Evolutionary conservation across 345 rosid genomes (phyloP), one percentile per base, ranked within the genome.

Genomic region (Linum tenue): DNA sequence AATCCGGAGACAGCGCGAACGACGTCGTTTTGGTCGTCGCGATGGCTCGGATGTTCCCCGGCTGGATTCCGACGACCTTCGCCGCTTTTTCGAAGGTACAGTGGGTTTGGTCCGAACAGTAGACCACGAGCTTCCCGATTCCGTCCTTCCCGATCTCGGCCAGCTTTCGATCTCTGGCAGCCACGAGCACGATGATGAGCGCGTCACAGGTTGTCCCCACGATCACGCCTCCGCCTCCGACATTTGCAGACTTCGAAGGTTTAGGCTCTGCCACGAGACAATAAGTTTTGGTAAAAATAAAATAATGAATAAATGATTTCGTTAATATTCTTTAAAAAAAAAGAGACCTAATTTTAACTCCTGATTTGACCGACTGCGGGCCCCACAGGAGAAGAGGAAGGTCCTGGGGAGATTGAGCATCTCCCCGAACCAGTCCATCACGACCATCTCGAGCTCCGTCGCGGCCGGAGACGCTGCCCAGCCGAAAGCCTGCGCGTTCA

Each of bases 371-470:
- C 31, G 31, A 22, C n/a, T 14, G 51, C 5, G 69, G 66, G 1
- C 31, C 31, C 50, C 56, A 0, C 80, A 80, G 1, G 70, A 68
- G 57, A 69, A 73, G 1, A 65, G 50, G 58, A 60, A 60, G 0
- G 69, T 56, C 16, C 65, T 56, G 5, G 76, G 76, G 0, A 72
- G 71, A 44, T 72, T 59, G 5, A 76, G 64, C 63, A 76, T 39
- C 5, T 69, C 61, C 3, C 31, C 31, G 31, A 22, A 22, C 31
- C 31, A 22, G 31, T 22, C 31, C 31, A 22, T 22, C 31, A 22
- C 63, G 31, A 22, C 76, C 63, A 72, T 62, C 76, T 76, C 80
- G 7, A 76, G 77, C 56, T 73, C 80, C 7, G 77, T 73, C 0
- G 74, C 73, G 5, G 79, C 75, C 0, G 73, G 79, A 2, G 73